Base-by-base conservation (phyloP, 2,329 filamentous ascomycete species). In the Alternaria arbusti region DNA sequence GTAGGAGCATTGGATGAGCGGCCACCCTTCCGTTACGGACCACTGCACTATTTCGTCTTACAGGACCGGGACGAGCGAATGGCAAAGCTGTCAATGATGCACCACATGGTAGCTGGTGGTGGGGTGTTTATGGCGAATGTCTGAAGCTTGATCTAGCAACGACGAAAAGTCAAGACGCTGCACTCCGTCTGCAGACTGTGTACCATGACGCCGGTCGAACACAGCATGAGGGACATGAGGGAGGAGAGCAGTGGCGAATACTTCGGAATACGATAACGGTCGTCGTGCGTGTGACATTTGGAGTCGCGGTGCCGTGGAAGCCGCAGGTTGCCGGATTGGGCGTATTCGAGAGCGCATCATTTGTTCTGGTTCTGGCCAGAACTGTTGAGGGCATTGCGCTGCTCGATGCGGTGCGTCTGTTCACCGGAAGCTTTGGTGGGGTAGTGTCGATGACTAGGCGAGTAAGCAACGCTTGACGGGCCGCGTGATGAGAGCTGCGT, bases 361-460 rank as follows among this genome's bases (percentile, higher is more conserved):
- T 54, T 52, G 49, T 28, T 45, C 25, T 46, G 23, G 22, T 52
- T 52, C 25, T 40, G 54, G 50, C 43, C 43, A 47, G 49, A 40
- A 44, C 59, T 56, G 64, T 65, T 60, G 66, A 45, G 66, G 9
- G 49, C 23, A 32, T 46, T 56, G 60, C 46, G 64, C 52, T 57
- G 60, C 32, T 65, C 63, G 65, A 67, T 65, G 57, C 36, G 56
- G 49, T 72, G 68, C 68, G 55, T 70, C 60, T 70, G 54, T 69
- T 75, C 69, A 74, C 71, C 74, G 73, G 73, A 74, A 69, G 60
- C 44, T 58, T 56, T 57, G 63, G 68, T 67, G 64, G 66, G 54
- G 67, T 65, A 57, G 57, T 58, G 55, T 63, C 54, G 57, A 61
- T 25, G 36, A 54, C 50, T 63, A 58, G 61, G 65, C 65, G 61